A percentile compares a stretch with the other conserved stretches of the same genome.
Evolutionary conservation across 768 basidiomycete species (phyloP).

Genomic region (Gloeopeniophorella convolvens): DNA sequence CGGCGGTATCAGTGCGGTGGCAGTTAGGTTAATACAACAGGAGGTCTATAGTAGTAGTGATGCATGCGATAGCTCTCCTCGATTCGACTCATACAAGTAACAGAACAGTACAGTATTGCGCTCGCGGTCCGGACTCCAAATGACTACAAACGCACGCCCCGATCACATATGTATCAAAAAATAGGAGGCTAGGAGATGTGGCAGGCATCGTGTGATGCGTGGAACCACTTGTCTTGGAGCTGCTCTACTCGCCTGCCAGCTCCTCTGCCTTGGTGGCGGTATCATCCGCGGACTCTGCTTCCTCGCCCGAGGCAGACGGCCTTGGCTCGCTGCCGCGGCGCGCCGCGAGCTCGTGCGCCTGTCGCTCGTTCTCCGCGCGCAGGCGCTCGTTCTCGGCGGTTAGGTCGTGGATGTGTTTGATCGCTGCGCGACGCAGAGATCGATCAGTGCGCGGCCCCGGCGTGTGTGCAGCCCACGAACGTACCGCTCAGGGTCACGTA

Average conservation of each 20-base stretch:
- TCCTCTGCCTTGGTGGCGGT: neutral
- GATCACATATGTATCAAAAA: conserved; percentile 10
- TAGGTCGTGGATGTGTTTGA: conserved; percentile 17
- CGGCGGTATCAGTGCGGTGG: too few relatives aligned
- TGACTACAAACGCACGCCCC: conserved; percentile 4
- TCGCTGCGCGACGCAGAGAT: conserved; percentile 8
- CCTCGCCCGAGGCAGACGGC: conserved; percentile 7
- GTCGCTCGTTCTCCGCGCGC: conserved; percentile 11
- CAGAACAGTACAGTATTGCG: too few relatives aligned
- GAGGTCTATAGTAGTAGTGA: too few relatives aligned
- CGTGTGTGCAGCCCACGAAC: neutral
- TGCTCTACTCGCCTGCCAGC: conserved; percentile 12
- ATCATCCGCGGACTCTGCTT: neutral
- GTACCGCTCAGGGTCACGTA: conserved; percentile 15
- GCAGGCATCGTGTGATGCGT: conserved; percentile 5
- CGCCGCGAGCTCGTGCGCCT: conserved; percentile 6
- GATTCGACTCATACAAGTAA: too few relatives aligned
- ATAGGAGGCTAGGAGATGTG: conserved; percentile 3
- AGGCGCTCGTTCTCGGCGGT: conserved; percentile 14
- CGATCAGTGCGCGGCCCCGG: neutral
- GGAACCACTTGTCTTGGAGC: conserved; percentile 12
- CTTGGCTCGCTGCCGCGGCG: conserved; percentile 4
- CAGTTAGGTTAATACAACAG: too few relatives aligned
- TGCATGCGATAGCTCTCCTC: too few relatives aligned
- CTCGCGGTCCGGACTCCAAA: too few relatives aligned